Percentiles rank a stretch among this genome's conserved stretches.
Conservation (phyloP, 371 early-diverging fungal species). For the Dinochytrium kinnereticum region DNA sequence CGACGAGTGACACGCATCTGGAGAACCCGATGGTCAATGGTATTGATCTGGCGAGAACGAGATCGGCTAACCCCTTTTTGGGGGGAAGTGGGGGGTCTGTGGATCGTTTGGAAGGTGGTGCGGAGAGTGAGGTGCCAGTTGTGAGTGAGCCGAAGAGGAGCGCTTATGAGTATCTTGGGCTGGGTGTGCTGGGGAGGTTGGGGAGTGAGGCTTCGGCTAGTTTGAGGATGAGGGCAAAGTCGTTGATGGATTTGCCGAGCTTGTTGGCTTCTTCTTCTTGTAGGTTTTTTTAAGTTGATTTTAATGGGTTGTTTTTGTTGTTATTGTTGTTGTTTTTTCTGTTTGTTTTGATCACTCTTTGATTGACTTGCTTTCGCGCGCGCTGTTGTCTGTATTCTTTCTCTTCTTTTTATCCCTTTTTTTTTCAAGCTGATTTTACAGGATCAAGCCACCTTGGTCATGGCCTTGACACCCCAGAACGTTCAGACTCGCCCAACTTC, state of each 20-base stretch:
- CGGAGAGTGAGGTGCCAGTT: not conserved
- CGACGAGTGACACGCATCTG: conserved; percentile 2
- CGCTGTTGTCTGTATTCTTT: no score
- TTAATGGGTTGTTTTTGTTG: not conserved
- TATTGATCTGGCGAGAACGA: not conserved
- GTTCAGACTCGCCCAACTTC: not conserved
- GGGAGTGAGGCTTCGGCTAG: conserved; percentile 20
- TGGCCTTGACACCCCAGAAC: not conserved
- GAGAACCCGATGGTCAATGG: no score
- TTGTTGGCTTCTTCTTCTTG: conserved; percentile 29
- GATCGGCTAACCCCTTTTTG: not conserved
- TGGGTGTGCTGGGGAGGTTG: conserved; percentile 21
- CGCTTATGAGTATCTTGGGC: conserved; percentile 14
- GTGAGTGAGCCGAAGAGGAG: not conserved
- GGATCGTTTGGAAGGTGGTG: not conserved
- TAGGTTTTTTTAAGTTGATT: conserved; percentile 1
- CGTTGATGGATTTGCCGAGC: conserved; percentile 41
- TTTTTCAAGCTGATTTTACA: no score
- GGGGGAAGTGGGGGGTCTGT: no score
- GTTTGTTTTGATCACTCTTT: no score
- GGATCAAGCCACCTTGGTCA: not conserved
- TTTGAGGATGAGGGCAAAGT: conserved; percentile 23
- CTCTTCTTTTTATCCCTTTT: no score
- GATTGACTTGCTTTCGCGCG: no score
- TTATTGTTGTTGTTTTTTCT: no score